Evolutionary conservation across 2,329 filamentous ascomycete genomes (phyloP), one percentile per base, ranked within the genome.

Genomic region (Xylaria digitata): DNA sequence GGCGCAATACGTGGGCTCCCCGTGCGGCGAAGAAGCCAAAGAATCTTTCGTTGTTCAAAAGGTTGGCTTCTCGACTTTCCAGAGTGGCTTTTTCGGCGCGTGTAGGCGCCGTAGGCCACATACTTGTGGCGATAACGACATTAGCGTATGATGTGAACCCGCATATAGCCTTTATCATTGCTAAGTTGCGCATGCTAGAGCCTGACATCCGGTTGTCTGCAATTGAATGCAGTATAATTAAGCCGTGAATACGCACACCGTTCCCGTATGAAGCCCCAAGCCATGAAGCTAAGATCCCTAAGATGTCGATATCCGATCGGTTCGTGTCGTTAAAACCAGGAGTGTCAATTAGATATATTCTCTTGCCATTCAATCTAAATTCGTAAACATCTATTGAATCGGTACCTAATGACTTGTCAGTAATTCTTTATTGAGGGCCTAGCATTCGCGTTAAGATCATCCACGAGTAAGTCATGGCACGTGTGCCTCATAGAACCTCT

Each of bases 331-430:
- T 53, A 17, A 53, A 53, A 9, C 49, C 49, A 6, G 49, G 49
- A 2, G 49, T 43, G 43, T 55, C 53, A 11, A 43, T 26, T 4
- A 53, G 49, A n/a, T 53, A 30, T n/a, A 53, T 53, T 9, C 49
- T 53, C 32, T 8, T 30, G 3, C 49, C 49, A 37, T 53, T 37
- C 11, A 19, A 37, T 30, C 8, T 19, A 8, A 53, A 53, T 19
- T 53, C 49, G 30, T 34, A 53, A 8, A 53, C 30, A n/a, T 53
- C 49, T 53, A 53, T 53, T 34, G 30, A 53, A 37, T 53, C 49
- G 30, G 49, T 34, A 15, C 49, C 49, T 53, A 5, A 37, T 1
- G 21, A 13, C 17, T 15, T 15, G 37, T 40, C 37, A 40, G 13
- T 13, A 40, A 40, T 15, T 26, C 5, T 26, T 26, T 26, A 26